phyloP scores from a whole-genome alignment of 352 stramenopile genomes.

The Pseudoperonospora humuli region DNA sequence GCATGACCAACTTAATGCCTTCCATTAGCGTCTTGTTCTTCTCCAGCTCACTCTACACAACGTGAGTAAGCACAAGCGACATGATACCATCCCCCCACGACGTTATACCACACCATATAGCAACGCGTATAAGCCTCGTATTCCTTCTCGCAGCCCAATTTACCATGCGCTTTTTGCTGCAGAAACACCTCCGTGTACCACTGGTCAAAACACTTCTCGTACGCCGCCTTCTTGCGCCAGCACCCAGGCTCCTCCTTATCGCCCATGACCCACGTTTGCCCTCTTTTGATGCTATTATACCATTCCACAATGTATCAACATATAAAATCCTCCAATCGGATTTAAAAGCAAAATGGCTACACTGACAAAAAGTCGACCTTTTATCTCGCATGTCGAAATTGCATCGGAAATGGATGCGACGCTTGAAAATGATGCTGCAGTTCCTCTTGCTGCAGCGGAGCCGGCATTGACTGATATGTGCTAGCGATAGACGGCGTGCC shows the following conservation, averaged over 20 bases:
- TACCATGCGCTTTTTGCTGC: slow-evolving; percentile 61
- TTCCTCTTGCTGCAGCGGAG: slow-evolving; percentile 28
- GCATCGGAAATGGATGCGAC: slow-evolving; percentile 24
- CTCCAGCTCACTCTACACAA: slow-evolving; percentile 45
- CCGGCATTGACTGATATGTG: slow-evolving; percentile 34
- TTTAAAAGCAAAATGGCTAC: slow-evolving; percentile 20
- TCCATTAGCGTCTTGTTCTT: slow-evolving; percentile 54
- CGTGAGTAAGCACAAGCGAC: neutral
- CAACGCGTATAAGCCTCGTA: slow-evolving; percentile 74
- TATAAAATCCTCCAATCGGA: slow-evolving; percentile 25
- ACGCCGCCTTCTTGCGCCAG: slow-evolving; percentile 67
- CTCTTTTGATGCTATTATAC: neutral
- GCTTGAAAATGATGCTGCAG: slow-evolving; percentile 28
- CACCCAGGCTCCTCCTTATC: slow-evolving; percentile 35
- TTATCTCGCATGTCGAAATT: slow-evolving; percentile 10
- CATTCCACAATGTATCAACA: slow-evolving; percentile 12
- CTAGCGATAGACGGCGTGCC: slow-evolving; percentile 29
- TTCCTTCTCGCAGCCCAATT: slow-evolving; percentile 70
- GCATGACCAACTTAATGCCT: slow-evolving; percentile 63
- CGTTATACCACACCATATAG: slow-evolving; percentile 40
- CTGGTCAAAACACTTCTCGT: slow-evolving; percentile 82
- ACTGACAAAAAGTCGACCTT: slow-evolving; percentile 3
- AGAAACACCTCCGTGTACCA: slow-evolving; percentile 85
- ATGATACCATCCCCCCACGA: neutral
- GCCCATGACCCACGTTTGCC: slow-evolving; percentile 8